Evolutionary conservation across 306 rosid species (phyloP).

Genomic region (Purshia tridentata): DNA sequence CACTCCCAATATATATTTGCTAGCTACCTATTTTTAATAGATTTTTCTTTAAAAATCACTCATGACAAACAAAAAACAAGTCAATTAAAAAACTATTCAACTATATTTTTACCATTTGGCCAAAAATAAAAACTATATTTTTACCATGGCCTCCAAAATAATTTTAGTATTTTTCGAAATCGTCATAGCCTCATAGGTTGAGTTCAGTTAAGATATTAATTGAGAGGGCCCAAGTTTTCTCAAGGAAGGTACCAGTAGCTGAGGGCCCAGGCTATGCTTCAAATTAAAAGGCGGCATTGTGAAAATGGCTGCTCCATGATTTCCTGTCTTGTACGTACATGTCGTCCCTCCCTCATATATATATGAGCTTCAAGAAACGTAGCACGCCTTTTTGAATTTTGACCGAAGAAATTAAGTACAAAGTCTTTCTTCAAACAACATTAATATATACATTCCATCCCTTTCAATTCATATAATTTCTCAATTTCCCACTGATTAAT

Average conservation of each 20-base stretch:
- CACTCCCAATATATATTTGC: too few species aligned
- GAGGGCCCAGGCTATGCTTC: neutral
- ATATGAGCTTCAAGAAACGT: conserved; percentile 21
- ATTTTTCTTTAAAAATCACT: too few species aligned
- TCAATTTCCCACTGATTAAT: neutral
- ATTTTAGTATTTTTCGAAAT: too few species aligned
- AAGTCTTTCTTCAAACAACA: conserved; percentile 14
- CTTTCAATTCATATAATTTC: neutral
- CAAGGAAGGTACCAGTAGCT: neutral
- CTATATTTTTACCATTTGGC: too few species aligned
- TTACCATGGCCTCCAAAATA: too few species aligned
- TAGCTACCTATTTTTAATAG: too few species aligned
- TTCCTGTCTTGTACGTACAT: too few species aligned
- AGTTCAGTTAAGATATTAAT: too few species aligned
- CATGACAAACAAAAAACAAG: too few species aligned
- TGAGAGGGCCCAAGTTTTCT: neutral
- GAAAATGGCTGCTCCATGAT: conserved; percentile 7
- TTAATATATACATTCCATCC: neutral
- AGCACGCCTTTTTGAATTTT: conserved; percentile 21
- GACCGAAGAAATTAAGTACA: conserved; percentile 22
- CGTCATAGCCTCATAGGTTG: too few species aligned
- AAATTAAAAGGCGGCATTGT: conserved; percentile 18
- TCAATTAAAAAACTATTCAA: too few species aligned
- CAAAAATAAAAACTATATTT: too few species aligned
- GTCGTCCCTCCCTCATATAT: neutral